Evolutionary conservation across 805 yeast species (phyloP), one percentile per base, ranked within the genome.

Genomic region (Ogataea salicorniae): DNA sequence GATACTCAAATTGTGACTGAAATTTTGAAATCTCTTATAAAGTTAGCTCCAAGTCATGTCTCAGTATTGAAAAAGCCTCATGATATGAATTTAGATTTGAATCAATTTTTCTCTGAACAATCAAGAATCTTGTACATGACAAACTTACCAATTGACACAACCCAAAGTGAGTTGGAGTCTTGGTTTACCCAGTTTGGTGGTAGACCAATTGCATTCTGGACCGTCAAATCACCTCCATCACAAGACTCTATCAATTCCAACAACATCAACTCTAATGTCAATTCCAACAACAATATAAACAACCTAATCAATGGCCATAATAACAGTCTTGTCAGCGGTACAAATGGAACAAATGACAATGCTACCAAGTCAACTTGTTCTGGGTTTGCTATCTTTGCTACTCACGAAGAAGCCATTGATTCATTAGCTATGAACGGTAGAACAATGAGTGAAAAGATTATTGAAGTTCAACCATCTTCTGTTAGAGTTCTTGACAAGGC

Each of bases 151-250:
- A 72, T 73, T 23, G 97, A 90, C 58, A 87, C 92, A 6, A 91
- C 96, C 1, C 97, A 91, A 66, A 76, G 89, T 44, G 97, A 91
- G 66, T 72, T 90, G 42, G 97, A 90, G 69, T 75, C 84, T 33
- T 91, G 97, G 96, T 90, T 89, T 63, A 81, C 89, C 4, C 94
- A 87, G 61, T 84, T 78, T 62, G 95, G 95, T 3, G 85, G 88
- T 2, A 75, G 91, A 43, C 95, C 96, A 2, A 76, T 87, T 43
- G 94, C 95, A 13, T 87, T 89, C 63, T 89, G 97, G 96, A 82
- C 94, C 0, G 72, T 90, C 44, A 83, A 82, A 59, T 75, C 79
- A n/a, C 76, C 81, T 23, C 60, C 45, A 55, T 41, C 62, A 55
- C 45, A 62, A 61, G 54, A 39, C 14, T 13, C 16, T 33, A 17